phyloP scores from a whole-genome alignment of 2,329 filamentous ascomycete species.

The Colletotrichum simmondsii region DNA sequence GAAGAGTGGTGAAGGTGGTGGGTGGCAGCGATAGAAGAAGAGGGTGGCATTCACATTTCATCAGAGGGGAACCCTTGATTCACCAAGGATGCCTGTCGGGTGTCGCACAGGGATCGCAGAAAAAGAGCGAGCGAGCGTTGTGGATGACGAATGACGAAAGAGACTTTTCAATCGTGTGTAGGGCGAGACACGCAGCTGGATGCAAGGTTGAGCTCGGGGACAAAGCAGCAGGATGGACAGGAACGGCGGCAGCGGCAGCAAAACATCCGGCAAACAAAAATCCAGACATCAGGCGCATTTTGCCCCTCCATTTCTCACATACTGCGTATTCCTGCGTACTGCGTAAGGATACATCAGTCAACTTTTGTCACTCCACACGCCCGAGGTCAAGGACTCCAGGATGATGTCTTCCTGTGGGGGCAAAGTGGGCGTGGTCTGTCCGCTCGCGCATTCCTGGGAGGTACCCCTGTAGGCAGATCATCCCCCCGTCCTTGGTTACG shows the following conservation, averaged over 20 bases:
- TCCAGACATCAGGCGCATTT: neutral
- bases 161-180: constrained; percentile 31
- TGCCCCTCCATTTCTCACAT: neutral
- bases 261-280: neutral
- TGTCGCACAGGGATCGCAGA: constrained; percentile 6
- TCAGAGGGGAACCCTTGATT: constrained; percentile 9
- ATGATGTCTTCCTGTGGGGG: constrained; percentile 33
- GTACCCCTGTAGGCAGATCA: constrained; percentile 24
- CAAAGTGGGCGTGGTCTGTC: constrained; percentile 15
- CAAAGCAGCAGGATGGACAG: constrained; percentile 6
- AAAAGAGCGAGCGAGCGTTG: neutral
- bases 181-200: constrained; percentile 21
- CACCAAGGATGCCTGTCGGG: constrained; percentile 11
- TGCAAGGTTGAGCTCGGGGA: constrained; percentile 17
- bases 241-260: neutral
- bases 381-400: constrained; percentile 25
- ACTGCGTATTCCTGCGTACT: too few relatives aligned
- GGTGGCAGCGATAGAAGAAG: constrained; percentile 18
- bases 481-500: constrained; percentile 1
- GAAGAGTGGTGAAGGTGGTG: constrained; percentile 1
- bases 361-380: constrained; percentile 13
- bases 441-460: constrained; percentile 11
- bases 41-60: constrained; percentile 21
- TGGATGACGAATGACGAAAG: constrained; percentile 33
- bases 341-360: neutral